Percentiles rank a stretch among this genome's conserved stretches.
Conservation (phyloP, 345 rosid genomes). For the Populus alba region DNA sequence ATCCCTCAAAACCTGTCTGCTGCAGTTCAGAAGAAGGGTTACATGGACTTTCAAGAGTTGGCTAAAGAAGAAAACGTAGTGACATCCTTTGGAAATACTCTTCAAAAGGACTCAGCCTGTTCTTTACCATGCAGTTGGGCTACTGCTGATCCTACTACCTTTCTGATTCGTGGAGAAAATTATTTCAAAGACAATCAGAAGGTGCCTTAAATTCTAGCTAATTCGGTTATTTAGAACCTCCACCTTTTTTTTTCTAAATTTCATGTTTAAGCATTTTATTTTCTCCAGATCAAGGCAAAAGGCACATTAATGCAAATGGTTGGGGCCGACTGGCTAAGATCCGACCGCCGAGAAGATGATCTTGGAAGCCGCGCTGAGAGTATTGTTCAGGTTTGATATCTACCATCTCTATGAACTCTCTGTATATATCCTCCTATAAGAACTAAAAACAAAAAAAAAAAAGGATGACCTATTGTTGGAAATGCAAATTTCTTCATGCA, state of each 20-base stretch:
- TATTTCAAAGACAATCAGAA: conserved; percentile 64
- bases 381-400: conserved; percentile 61
- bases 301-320: conserved; percentile 75
- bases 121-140: conserved; percentile 72
- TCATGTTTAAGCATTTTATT: not conserved
- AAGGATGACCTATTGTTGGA: not conserved
- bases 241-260: not conserved
- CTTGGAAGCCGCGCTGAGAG: conserved; percentile 67
- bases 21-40: conserved; percentile 79
- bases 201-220: conserved; percentile 38
- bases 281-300: conserved; percentile 58
- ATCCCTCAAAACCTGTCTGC: conserved; percentile 5
- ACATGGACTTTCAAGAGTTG: conserved; percentile 58
- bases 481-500: conserved; percentile 24
- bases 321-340: conserved; percentile 95
- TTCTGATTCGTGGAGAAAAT: conserved; percentile 71
- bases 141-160: conserved; percentile 64
- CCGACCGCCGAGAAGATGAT: conserved; percentile 66
- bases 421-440: not conserved
- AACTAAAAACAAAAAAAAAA: not conserved
- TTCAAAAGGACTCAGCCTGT: conserved; percentile 57
- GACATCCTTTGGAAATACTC: conserved; percentile 65
- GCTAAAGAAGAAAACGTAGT: conserved; percentile 28
- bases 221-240: not conserved
- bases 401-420: not conserved